phyloP scores from a whole-genome alignment of 306 rosid species.

The Medicago truncatula region DNA sequence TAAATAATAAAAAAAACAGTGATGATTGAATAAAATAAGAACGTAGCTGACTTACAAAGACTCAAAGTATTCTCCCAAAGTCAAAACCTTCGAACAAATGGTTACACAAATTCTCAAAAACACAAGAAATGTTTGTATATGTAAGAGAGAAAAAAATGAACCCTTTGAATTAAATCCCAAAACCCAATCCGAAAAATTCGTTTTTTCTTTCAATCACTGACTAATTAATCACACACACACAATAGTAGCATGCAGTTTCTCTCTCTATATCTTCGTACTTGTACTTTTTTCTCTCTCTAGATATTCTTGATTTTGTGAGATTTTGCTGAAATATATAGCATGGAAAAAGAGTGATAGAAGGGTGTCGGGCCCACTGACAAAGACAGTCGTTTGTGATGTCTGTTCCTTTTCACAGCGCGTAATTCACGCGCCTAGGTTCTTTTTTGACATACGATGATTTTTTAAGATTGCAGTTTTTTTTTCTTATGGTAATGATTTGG shows the following conservation, averaged over 20 bases:
- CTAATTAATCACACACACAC: background rate
- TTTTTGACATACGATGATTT: too few relatives aligned
- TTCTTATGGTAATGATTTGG: fast-evolving
- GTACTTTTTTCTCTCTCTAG: constrained; percentile 13
- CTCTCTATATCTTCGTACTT: background rate
- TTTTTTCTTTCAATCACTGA: background rate
- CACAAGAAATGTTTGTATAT: background rate
- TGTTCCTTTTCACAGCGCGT: constrained; percentile 42
- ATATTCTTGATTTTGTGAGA: background rate
- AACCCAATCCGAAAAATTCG: constrained; percentile 10
- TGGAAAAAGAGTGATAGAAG: background rate
- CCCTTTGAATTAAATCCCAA: constrained; percentile 27
- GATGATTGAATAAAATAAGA: background rate
- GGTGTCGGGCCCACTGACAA: constrained; percentile 52
- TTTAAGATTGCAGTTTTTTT: background rate
- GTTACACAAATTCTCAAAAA: background rate
- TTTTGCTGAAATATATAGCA: constrained; percentile 22
- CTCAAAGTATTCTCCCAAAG: constrained; percentile 27
- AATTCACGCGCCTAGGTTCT: constrained; percentile 35
- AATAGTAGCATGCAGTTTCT: constrained; percentile 32
- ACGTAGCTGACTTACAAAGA: constrained; percentile 46
- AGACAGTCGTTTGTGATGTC: constrained; percentile 43
- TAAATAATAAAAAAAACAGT: background rate
- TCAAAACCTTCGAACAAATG: constrained; percentile 38
- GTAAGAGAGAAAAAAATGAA: background rate